Evolutionary conservation across 2,329 filamentous ascomycete species (phyloP).

Genomic region (Pseudogymnoascus sp.): DNA sequence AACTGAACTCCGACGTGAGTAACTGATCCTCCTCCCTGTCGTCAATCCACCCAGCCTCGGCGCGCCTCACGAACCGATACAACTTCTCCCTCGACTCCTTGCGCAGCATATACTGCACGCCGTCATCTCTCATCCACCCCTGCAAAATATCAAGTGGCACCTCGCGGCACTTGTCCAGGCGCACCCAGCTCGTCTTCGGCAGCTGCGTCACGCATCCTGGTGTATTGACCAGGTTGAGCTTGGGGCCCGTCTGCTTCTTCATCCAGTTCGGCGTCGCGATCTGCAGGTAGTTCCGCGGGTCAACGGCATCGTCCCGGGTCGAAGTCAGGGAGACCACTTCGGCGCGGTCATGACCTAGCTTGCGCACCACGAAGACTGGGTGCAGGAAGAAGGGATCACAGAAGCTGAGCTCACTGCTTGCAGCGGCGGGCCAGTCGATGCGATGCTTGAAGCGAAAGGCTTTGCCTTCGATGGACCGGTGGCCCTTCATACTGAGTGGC

Average conservation of each 20-base stretch:
- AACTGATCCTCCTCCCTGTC: neutral
- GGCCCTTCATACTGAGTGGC: neutral
- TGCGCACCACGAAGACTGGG: neutral
- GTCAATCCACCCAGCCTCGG: neutral
- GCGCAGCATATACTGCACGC: conserved; percentile 2
- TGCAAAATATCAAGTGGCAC: neutral
- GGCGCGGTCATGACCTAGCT: neutral
- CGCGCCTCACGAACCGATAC: conserved; percentile 1
- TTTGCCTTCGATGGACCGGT: neutral
- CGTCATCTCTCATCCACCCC: neutral
- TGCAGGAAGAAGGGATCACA: neutral
- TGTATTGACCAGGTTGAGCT: neutral
- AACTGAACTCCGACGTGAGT: neutral
- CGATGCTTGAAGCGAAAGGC: neutral
- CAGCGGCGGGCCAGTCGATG: neutral
- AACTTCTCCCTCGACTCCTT: neutral
- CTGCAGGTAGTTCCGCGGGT: conserved; percentile 1
- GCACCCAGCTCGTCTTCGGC: neutral
- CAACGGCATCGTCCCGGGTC: neutral
- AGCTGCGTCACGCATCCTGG: neutral
- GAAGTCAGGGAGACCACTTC: neutral
- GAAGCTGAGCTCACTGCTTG: neutral
- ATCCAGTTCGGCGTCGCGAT: conserved; percentile 7
- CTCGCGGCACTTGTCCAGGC: neutral
- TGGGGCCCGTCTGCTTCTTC: neutral